These are phyloP conservation scores for Trichoderma cornu-damae DNA, from an alignment of 2,329 filamentous ascomycete genomes.

Conservation along the genomic window DNA sequence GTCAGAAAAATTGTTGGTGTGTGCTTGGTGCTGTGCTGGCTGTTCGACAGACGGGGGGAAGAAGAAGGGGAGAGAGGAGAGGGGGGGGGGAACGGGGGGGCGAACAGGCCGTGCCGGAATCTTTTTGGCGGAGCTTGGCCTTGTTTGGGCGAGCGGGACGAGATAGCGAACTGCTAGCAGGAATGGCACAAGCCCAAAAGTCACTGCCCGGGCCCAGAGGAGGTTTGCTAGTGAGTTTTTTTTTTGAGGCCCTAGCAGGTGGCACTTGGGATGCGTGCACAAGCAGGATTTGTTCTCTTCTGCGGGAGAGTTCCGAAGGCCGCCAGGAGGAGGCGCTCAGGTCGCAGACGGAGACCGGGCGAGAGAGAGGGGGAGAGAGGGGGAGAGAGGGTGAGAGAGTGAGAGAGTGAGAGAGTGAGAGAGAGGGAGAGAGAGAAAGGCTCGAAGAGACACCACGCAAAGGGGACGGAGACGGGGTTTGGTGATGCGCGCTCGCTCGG, in stretches of 20 bases:
- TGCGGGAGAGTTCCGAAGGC: too few relatives aligned
- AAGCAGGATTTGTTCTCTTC: neutral
- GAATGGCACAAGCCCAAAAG: neutral
- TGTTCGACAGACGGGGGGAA: neutral
- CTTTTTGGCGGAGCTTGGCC: conserved; percentile 9
- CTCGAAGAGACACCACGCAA: too few relatives aligned
- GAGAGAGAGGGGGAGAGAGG: too few relatives aligned
- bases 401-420: too few relatives aligned
- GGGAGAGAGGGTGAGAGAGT: too few relatives aligned
- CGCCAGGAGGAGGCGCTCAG: too few relatives aligned
- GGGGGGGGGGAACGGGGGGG: neutral
- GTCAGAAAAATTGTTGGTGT: too few relatives aligned
- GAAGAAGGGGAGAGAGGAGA: neutral
- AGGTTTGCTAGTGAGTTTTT: neutral
- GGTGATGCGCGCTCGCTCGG: conserved; percentile 15
- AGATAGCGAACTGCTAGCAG: conserved; percentile 3
- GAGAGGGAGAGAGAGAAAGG: too few relatives aligned
- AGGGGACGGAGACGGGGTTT: neutral
- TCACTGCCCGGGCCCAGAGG: neutral
- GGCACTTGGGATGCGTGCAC: too few relatives aligned
- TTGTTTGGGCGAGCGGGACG: conserved; percentile 1
- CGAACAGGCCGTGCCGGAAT: neutral
- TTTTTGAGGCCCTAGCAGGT: too few relatives aligned
- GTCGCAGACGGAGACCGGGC: neutral
- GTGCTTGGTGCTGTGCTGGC: neutral